phyloP scores from a whole-genome alignment of 2,329 filamentous ascomycete genomes.

The Dothistroma septosporum region DNA sequence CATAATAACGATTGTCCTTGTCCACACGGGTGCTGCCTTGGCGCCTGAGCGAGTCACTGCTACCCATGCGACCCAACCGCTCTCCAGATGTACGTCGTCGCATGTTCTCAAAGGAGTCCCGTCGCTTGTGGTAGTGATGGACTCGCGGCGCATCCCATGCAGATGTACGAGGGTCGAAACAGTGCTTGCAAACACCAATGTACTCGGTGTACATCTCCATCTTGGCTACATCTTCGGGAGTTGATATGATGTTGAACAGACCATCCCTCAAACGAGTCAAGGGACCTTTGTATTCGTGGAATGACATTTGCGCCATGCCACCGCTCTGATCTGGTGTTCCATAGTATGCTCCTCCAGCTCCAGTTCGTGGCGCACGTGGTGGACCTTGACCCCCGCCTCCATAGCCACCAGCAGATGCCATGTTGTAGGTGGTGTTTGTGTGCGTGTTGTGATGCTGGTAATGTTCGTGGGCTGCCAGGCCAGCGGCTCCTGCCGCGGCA shows the following conservation, averaged over 20 bases:
- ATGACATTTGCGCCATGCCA: conserved; percentile 10
- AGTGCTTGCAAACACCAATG: conserved; percentile 62
- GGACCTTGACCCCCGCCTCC: conserved; percentile 21
- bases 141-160: conserved; percentile 57
- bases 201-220: conserved; percentile 66
- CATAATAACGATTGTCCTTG: conserved; percentile 57
- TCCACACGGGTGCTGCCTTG: conserved; percentile 45
- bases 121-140: conserved; percentile 50
- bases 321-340: conserved; percentile 13
- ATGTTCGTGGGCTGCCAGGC: conserved; percentile 39
- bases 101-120: conserved; percentile 32
- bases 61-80: conserved; percentile 30
- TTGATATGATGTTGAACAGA: conserved; percentile 38
- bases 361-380: conserved; percentile 18
- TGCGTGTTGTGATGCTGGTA: conserved; percentile 37
- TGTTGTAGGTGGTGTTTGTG: conserved; percentile 12
- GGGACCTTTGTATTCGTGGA: conserved; percentile 54
- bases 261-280: conserved; percentile 58
- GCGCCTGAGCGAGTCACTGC: conserved; percentile 31
- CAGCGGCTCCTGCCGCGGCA: conserved; percentile 41
- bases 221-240: conserved; percentile 57
- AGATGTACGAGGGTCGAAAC: conserved; percentile 58
- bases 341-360: conserved; percentile 13
- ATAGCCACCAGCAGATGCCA: conserved; percentile 14
- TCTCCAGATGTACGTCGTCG: conserved; percentile 27